phyloP scores from a whole-genome alignment of 768 basidiomycete species.

The Tephrocybe sp. region DNA sequence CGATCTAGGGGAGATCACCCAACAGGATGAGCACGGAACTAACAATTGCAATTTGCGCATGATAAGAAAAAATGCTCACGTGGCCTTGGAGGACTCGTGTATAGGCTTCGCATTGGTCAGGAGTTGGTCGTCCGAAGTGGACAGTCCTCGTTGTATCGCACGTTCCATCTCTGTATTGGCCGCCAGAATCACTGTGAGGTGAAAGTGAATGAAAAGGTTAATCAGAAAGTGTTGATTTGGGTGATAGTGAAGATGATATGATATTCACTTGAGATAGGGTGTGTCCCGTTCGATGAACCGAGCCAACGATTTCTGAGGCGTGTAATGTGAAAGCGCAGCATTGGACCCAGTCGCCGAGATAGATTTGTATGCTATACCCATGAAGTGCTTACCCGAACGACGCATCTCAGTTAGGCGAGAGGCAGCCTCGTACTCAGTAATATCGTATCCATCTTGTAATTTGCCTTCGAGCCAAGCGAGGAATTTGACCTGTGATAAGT shows the following conservation, averaged over 20 bases:
- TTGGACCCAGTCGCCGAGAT: constrained; percentile 90
- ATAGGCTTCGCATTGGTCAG: constrained; percentile 84
- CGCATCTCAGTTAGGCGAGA: constrained; percentile 80
- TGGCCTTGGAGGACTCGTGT: constrained; percentile 97
- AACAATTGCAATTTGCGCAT: constrained; percentile 6
- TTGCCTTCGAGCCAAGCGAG: constrained; percentile 89
- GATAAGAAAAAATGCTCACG: constrained; percentile 50
- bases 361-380: constrained; percentile 85
- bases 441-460: constrained; percentile 69
- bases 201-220: neutral
- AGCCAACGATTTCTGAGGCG: constrained; percentile 67
- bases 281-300: constrained; percentile 70
- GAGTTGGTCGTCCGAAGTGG: constrained; percentile 84
- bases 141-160: constrained; percentile 81
- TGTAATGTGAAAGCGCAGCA: constrained; percentile 93
- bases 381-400: constrained; percentile 65
- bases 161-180: constrained; percentile 87
- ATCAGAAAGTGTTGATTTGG: too few species aligned
- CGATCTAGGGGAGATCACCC: constrained; percentile 60
- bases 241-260: constrained; percentile 10
- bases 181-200: constrained; percentile 79
- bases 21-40: constrained; percentile 17
- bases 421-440: constrained; percentile 92
- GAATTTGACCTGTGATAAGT: constrained; percentile 57
- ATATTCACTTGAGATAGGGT: constrained; percentile 84